Conservation (phyloP, 2,329 filamentous ascomycete genomes). For the Aspergillus glaucus region DNA sequence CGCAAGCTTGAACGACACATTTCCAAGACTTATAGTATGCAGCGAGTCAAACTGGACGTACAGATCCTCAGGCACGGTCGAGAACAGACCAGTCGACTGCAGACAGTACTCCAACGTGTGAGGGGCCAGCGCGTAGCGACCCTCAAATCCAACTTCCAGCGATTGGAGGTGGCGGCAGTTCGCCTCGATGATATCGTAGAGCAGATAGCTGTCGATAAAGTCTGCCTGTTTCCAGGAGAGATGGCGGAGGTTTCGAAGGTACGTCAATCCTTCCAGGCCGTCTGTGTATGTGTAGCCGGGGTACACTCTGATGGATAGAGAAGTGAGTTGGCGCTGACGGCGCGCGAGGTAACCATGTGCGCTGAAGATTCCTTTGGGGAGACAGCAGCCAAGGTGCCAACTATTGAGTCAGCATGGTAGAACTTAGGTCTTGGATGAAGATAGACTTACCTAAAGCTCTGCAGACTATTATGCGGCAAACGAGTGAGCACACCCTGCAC, state of each 20-base stretch:
- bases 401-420: neutral
- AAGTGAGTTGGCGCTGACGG: neutral
- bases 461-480: neutral
- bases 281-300: neutral
- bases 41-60: neutral
- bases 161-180: neutral
- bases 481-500: neutral
- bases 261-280: neutral
- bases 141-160: neutral
- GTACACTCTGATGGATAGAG: neutral
- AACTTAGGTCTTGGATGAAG: no score
- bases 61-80: neutral
- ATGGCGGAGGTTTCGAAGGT: neutral
- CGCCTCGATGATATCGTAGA: neutral
- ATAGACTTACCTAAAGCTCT: neutral
- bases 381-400: neutral
- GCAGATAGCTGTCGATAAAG: neutral
- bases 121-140: neutral
- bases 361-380: neutral
- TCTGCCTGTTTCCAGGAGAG: neutral
- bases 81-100: neutral
- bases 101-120: neutral
- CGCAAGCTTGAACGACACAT: neutral
- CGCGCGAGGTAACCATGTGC: neutral
- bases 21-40: neutral